Evolutionary conservation across 805 yeast genomes (phyloP).

Genomic region (Candida nonsorbophila): DNA sequence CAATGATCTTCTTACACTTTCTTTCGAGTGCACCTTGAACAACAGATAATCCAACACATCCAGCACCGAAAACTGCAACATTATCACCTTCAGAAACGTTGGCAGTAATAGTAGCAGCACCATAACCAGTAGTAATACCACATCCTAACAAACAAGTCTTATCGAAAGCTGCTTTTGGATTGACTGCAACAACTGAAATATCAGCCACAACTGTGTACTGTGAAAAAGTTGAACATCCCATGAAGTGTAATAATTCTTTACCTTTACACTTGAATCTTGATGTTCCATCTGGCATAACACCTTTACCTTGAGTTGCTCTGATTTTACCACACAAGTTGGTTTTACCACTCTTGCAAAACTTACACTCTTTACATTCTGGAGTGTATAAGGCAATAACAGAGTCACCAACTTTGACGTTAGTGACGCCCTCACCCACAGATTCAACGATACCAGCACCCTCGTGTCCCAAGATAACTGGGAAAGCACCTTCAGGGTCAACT

Average conservation of each 20-base stretch:
- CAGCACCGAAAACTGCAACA: slow-evolving; percentile 96
- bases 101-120: slow-evolving; percentile 95
- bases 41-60: slow-evolving; percentile 94
- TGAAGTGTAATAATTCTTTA: slow-evolving; percentile 79
- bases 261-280: slow-evolving; percentile 85
- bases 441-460: slow-evolving; percentile 98
- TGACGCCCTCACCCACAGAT: slow-evolving; percentile 90
- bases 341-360: slow-evolving; percentile 91
- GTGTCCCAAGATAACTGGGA: slow-evolving; percentile 92
- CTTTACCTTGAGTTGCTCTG: slow-evolving; percentile 96
- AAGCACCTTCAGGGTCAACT: slow-evolving; percentile 91
- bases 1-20: slow-evolving; percentile 77
- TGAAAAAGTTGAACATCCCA: slow-evolving; percentile 97
- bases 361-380: slow-evolving; percentile 94
- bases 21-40: slow-evolving; percentile 90
- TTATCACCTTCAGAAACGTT: slow-evolving; percentile 86
- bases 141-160: slow-evolving; percentile 92
- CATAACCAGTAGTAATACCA: slow-evolving; percentile 98
- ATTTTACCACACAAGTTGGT: slow-evolving; percentile 95
- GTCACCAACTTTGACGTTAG: slow-evolving; percentile 87
- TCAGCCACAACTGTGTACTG: slow-evolving; percentile 98
- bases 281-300: slow-evolving; percentile 98
- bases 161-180: slow-evolving; percentile 77
- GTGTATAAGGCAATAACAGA: slow-evolving; percentile 92
- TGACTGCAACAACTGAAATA: slow-evolving; percentile 90